phyloP scores from a whole-genome alignment of 805 yeast species.

The Grigorovia humatica region DNA sequence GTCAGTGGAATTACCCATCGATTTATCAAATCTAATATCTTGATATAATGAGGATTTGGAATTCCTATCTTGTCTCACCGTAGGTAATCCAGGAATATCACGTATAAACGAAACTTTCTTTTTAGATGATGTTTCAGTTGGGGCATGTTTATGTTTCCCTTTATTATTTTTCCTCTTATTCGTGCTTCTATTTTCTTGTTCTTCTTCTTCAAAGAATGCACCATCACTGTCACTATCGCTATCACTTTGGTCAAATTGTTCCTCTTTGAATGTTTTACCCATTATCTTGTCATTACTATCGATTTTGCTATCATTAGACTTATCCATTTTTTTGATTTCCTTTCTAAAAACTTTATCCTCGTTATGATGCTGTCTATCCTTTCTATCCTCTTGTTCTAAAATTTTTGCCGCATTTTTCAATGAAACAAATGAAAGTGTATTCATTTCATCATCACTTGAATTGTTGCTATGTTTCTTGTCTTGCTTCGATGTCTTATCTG shows the following conservation, averaged over 20 bases:
- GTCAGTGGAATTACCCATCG: conserved; percentile 79
- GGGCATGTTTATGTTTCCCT: conserved; percentile 71
- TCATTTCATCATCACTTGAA: conserved; percentile 35
- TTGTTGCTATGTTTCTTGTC: conserved; percentile 43
- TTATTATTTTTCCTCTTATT: conserved; percentile 5
- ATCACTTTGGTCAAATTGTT: conserved; percentile 10
- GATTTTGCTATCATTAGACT: not conserved
- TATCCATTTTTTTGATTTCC: not conserved
- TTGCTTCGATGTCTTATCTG: conserved; percentile 13
- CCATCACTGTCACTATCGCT: conserved; percentile 14
- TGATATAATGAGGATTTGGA: conserved; percentile 38
- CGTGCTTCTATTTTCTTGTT: conserved; percentile 7
- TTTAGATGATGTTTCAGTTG: conserved; percentile 68
- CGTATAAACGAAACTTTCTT: conserved; percentile 59
- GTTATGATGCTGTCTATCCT: conserved; percentile 1
- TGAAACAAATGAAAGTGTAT: conserved; percentile 54
- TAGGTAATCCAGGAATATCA: conserved; percentile 58
- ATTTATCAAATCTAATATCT: conserved; percentile 86
- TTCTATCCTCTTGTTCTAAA: conserved; percentile 30
- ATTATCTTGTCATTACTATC: not conserved
- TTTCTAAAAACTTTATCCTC: conserved; percentile 6
- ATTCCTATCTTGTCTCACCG: conserved; percentile 9
- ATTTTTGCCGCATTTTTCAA: conserved; percentile 44
- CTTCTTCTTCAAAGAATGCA: conserved; percentile 34
- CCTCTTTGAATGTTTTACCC: conserved; percentile 5